Evolutionary conservation across 2,329 filamentous ascomycete genomes (phyloP), one percentile per base, ranked within the genome.

Genomic region (Colletotrichum cuscutae): DNA sequence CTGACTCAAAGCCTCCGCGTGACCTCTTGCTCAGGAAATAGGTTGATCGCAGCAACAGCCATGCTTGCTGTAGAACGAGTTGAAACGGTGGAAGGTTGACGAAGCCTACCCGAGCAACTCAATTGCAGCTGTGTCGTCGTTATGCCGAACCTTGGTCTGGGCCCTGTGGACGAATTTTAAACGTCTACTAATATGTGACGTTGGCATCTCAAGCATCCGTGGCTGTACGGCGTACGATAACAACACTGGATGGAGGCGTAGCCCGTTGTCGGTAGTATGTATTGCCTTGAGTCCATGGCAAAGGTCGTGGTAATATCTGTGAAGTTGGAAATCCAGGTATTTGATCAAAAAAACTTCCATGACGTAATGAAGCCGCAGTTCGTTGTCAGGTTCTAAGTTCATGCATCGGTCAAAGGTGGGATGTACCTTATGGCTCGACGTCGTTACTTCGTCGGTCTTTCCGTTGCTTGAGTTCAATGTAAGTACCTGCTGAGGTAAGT

Each of bases 11-110:
- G 9, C 32, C 13, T 24, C 19, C 66, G 71, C 71, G 61, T 62
- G 61, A 65, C 37, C 22, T 6, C 7, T 42, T 35, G 4, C 53
- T 24, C n/a, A 26, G 30, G 11, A 35, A 12, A 24, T 65, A 65
- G 49, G 60, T 70, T 57, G 66, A 37, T 30, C 30, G 60, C 28
- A n/a, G 26, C 54, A 70, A 28, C 28, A 60, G 56, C 24, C 42
- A 70, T 72, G 70, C 60, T 28, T 70, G 61, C 49, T 30, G 56
- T 65, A 71, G 61, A 62, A 71, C 35, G 26, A 61, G 66, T 65
- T 71, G 49, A 71, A 71, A 73, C 61, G 56, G 26, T 30, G 32
- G 46, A 71, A 73, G 66, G 37, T 64, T 37, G 49, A 12, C 32
- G 37, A 73, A 71, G 60, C 46, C 37, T 62, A 71, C 60, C 58